Base-by-base conservation (phyloP, 768 basidiomycete genomes). In the Cubamyces lactineus region DNA sequence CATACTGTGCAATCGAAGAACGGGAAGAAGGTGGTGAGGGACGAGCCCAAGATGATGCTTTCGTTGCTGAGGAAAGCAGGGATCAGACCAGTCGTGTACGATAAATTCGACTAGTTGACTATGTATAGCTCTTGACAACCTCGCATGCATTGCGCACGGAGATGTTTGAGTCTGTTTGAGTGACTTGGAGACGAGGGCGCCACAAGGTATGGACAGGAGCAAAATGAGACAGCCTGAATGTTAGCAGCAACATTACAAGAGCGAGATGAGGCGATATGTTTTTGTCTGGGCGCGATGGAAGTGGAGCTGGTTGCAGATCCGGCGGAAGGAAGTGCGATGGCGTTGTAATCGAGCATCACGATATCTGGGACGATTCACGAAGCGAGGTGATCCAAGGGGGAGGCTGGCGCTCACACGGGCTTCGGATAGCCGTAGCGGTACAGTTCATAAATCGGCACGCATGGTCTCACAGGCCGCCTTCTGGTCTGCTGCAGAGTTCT, bases 31-130 rank as follows among this genome's bases (percentile, higher is more conserved):
- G 64, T 61, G 41, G 38, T 15, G 61, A 69, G 62, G 59, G 75
- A 79, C 60, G 75, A 73, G 26, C 72, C 77, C 47, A 77, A 73
- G 72, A 69, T 66, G 63, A 79, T 87, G 77, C 42, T 57, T 58
- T 69, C 76, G 46, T 77, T 86, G 57, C 71, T 86, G 60, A 73
- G 74, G 40, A 75, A 76, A 64, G 70, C 87, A 51, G 75, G 78
- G 6, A 73, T 82, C 57, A 71, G 58, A 39, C 75, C 86, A 16
- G 79, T 79, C 16, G 76, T 72, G 67, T 80, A 86, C 58, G 78
- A 75, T 65, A 79, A 82, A 52, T 88, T 87, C 72, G 79, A 81
- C 69, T 84, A 63, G 47, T 11, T 5, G 46, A 15, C 28, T 28
- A 26, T 47, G 49, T 34, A 42, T 45, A 23, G 23, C 34, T 34